Percentiles rank a stretch among this genome's conserved stretches.
Conservation (phyloP, 2,329 filamentous ascomycete species). For the Colletotrichum camelliae region DNA sequence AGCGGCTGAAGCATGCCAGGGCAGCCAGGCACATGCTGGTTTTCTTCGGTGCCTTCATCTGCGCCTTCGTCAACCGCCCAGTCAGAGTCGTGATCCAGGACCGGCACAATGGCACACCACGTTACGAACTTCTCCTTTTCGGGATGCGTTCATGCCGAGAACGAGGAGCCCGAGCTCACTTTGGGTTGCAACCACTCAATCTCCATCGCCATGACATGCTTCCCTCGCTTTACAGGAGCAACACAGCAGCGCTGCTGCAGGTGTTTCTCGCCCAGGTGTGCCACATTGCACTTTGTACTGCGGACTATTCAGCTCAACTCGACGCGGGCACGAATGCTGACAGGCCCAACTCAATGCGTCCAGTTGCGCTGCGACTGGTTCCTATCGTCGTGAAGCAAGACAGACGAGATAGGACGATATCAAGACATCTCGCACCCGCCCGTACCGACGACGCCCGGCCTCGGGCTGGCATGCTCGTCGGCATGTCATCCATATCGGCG, state of each 20-base stretch:
- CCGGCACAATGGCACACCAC: not conserved
- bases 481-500: not conserved
- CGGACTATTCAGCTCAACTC: not conserved
- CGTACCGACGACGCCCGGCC: not conserved
- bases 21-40: not conserved
- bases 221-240: not conserved
- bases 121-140: not conserved
- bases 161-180: not conserved
- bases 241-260: not conserved
- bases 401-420: not conserved
- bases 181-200: not conserved
- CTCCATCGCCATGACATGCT: not conserved
- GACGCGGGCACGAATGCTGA: not conserved
- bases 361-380: not conserved
- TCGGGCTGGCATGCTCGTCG: not conserved
- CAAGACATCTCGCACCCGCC: not conserved
- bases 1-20: not conserved
- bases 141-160: not conserved
- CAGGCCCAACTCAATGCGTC: not conserved
- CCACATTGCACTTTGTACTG: not conserved
- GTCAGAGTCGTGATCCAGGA: not conserved
- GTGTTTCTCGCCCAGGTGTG: not conserved
- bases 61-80: not conserved
- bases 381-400: not conserved
- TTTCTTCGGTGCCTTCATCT: not conserved